phyloP scores from a whole-genome alignment of 1,139 yeast species.

The Martiniozyma asiatica region DNA sequence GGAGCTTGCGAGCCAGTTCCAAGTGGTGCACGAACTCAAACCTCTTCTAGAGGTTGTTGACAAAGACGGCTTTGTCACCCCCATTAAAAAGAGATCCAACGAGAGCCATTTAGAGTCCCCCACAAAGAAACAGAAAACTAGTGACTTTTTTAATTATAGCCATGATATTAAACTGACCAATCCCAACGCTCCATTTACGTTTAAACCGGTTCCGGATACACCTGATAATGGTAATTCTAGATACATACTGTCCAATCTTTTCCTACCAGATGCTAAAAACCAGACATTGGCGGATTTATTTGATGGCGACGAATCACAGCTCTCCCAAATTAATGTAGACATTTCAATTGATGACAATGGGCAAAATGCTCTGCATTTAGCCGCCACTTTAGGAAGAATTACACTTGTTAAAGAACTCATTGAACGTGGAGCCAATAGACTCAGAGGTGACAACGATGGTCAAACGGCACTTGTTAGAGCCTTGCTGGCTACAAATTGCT shows the following conservation, averaged over 20 bases:
- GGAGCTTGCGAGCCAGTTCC: slow-evolving; percentile 48
- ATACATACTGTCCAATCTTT: slow-evolving; percentile 44
- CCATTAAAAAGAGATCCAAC: slow-evolving; percentile 48
- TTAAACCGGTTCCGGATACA: slow-evolving; percentile 33
- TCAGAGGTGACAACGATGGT: slow-evolving; percentile 71
- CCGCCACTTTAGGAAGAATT: slow-evolving; percentile 78
- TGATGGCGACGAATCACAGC: slow-evolving; percentile 25
- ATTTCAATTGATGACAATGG: slow-evolving; percentile 89
- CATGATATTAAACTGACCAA: slow-evolving; percentile 27
- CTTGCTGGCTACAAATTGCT: slow-evolving; percentile 79
- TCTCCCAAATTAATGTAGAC: slow-evolving; percentile 44
- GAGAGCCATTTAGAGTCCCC: slow-evolving; percentile 8
- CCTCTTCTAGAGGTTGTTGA: slow-evolving; percentile 46
- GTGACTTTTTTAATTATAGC: slow-evolving; percentile 12
- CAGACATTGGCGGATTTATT: slow-evolving; percentile 22
- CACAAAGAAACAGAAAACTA: slow-evolving; percentile 6
- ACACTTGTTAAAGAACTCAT: slow-evolving; percentile 64
- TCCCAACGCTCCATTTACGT: slow-evolving; percentile 38
- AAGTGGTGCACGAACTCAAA: slow-evolving; percentile 46
- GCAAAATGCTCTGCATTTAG: slow-evolving; percentile 92
- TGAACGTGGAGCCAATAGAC: slow-evolving; percentile 51
- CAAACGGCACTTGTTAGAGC: slow-evolving; percentile 87
- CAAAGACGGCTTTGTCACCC: slow-evolving; percentile 55
- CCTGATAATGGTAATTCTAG: slow-evolving; percentile 34
- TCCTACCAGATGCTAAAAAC: slow-evolving; percentile 28